Percentiles rank a stretch among this genome's conserved stretches.
phyloP scores from a whole-genome alignment of 2,329 filamentous ascomycete genomes.

The Fusarium tanahbumbuense region DNA sequence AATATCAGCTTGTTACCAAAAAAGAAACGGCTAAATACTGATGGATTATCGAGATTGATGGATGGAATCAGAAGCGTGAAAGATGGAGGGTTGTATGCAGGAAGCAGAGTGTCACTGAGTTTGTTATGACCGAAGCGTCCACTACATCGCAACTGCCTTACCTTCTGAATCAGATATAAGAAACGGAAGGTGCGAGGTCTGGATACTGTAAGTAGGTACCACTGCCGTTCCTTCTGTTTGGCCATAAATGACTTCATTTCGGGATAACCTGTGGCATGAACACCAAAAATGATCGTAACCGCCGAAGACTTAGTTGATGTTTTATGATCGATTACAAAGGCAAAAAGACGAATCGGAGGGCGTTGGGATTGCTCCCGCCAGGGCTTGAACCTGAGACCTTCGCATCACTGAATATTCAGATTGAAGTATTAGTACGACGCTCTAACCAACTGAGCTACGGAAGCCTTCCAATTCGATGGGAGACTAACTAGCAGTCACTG shows the following conservation, averaged over 20 bases:
- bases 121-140: neutral
- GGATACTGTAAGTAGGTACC: neutral
- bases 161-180: neutral
- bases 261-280: neutral
- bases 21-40: neutral
- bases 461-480: slow-evolving; percentile 42
- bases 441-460: slow-evolving; percentile 50
- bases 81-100: neutral
- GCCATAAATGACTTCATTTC: neutral
- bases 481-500: accelerated
- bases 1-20: neutral
- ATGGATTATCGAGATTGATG: neutral
- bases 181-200: neutral
- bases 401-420: slow-evolving; percentile 43
- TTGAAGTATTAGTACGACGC: slow-evolving; percentile 48
- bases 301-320: neutral
- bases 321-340: accelerated
- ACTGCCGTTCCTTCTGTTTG: neutral
- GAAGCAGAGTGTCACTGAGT: neutral
- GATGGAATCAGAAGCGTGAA: neutral
- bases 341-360: slow-evolving; percentile 35
- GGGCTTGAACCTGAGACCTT: slow-evolving; percentile 50
- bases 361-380: slow-evolving; percentile 47
- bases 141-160: neutral
- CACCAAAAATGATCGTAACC: neutral